Evolutionary conservation across 2,329 filamentous ascomycete genomes (phyloP), one percentile per base, ranked within the genome.

Genomic region (Diplodia sapinea): DNA sequence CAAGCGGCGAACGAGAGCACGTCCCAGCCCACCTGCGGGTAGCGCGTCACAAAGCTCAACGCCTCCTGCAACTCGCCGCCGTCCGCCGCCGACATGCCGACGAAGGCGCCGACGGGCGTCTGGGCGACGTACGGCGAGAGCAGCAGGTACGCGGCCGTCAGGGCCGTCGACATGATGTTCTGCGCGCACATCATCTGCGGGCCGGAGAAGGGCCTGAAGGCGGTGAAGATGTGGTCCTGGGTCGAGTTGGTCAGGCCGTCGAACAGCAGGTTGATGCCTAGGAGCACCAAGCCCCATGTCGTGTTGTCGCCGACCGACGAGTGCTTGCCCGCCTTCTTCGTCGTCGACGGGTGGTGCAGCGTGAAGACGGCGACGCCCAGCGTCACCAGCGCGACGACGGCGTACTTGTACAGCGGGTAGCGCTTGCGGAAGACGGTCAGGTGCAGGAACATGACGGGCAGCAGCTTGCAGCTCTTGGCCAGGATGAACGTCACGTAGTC

Each of bases 111-210:
- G 2, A 83, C 43, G 0, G 78, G 75, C 7, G 81, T 93, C 68
- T 85, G 83, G 12, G 96, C 90, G n/a, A 97, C 79, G 82, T 90
- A 92, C 0, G 95, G 95, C 73, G 89, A 91, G 23, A 93, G 75
- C 20, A 94, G 71, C 54, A 99, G 87, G 75, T 96, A 98, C 0
- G 82, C 76, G 23, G 87, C 84, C 3, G 94, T 98, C 67, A 98
- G 83, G 56, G 88, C 76, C 3, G 93, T 94, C 73, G 88, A 90
- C 79, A 98, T 91, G 67, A 97, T 83, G 78, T 98, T 99, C 80
- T 97, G 93, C 49, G 94, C 94, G 77, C 94, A 96, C 95, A 99
- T 99, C 95, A 99, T 99, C 85, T 99, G 95, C 69, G 94, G 93
- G 11, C 95, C 95, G 2, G 88, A 88, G 78, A 95, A 97, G 15